A percentile compares a stretch with the other conserved stretches of the same genome.
Evolutionary conservation across 495 filamentous ascomycete genomes (phyloP).

Genomic region (Aspergillus wentii): DNA sequence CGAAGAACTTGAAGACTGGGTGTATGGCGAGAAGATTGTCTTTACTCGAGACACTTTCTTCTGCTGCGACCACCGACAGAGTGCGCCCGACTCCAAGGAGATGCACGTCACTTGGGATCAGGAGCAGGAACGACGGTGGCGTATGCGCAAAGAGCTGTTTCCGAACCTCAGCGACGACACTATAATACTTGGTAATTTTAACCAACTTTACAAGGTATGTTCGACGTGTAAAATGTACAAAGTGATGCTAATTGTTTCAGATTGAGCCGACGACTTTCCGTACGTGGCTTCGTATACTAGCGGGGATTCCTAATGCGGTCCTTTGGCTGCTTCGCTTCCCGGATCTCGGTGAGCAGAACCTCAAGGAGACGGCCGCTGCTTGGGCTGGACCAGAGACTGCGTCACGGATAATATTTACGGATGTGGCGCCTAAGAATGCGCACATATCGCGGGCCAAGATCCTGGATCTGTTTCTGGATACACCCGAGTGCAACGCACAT

Average conservation of each 20-base stretch:
- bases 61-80: slow-evolving; percentile 96
- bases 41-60: slow-evolving; percentile 97
- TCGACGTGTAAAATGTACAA: background rate
- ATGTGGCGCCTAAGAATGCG: slow-evolving; percentile 90
- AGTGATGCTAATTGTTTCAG: slow-evolving; percentile 44
- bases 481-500: slow-evolving; percentile 96
- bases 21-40: slow-evolving; percentile 96
- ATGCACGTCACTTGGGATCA: slow-evolving; percentile 70
- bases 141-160: slow-evolving; percentile 93
- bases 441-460: slow-evolving; percentile 91
- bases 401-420: slow-evolving; percentile 90
- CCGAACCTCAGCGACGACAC: slow-evolving; percentile 76
- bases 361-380: slow-evolving; percentile 68
- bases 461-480: slow-evolving; percentile 93
- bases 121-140: slow-evolving; percentile 80
- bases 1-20: slow-evolving; percentile 66
- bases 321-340: slow-evolving; percentile 97
- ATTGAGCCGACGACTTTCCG: slow-evolving; percentile 97
- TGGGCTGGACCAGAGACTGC: slow-evolving; percentile 90
- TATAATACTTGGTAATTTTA: slow-evolving; percentile 96
- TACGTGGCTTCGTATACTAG: slow-evolving; percentile 90
- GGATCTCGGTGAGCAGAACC: slow-evolving; percentile 82
- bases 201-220: slow-evolving; percentile 96
- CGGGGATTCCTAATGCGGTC: slow-evolving; percentile 79
- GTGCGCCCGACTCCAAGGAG: slow-evolving; percentile 70